These are phyloP conservation scores for Furcasterigmium sp. DNA, from an alignment of 2,329 filamentous ascomycete genomes.

Conservation along the genomic window DNA sequence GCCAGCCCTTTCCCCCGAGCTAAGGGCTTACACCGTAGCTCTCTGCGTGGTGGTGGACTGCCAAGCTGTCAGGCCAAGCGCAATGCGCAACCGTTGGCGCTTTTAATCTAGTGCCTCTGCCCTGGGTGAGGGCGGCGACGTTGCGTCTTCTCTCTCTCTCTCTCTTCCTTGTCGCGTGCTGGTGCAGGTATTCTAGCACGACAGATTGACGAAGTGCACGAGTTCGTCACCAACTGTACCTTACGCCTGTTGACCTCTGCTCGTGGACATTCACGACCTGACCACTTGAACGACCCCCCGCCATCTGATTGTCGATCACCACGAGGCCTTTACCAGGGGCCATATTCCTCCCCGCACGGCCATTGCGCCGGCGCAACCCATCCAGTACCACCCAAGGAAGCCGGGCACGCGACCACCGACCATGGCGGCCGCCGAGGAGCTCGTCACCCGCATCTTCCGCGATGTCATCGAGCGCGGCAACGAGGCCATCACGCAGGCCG, in stretches of 20 bases:
- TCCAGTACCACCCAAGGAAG: neutral
- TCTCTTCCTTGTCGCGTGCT: neutral
- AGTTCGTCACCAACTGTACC: neutral
- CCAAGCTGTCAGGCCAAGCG: conserved; percentile 1
- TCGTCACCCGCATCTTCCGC: conserved; percentile 21
- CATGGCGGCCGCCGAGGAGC: neutral
- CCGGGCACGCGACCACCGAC: neutral
- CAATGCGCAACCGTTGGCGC: neutral
- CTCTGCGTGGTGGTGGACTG: neutral
- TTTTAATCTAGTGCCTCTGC: neutral
- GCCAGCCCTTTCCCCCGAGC: neutral
- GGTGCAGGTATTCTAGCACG: neutral
- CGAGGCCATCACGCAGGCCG: conserved; percentile 26
- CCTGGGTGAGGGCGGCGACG: neutral
- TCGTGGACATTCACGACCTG: neutral
- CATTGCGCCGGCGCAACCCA: neutral
- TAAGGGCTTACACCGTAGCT: neutral
- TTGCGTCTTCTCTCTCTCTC: neutral
- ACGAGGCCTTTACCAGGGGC: neutral
- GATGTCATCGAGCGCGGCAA: conserved; percentile 31
- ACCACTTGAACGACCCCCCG: neutral
- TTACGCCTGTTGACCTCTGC: neutral
- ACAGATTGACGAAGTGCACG: neutral
- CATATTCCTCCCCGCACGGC: neutral
- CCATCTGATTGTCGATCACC: neutral